Conservation (phyloP, 2,329 filamentous ascomycete genomes). For the Annulohypoxylon truncatum region DNA sequence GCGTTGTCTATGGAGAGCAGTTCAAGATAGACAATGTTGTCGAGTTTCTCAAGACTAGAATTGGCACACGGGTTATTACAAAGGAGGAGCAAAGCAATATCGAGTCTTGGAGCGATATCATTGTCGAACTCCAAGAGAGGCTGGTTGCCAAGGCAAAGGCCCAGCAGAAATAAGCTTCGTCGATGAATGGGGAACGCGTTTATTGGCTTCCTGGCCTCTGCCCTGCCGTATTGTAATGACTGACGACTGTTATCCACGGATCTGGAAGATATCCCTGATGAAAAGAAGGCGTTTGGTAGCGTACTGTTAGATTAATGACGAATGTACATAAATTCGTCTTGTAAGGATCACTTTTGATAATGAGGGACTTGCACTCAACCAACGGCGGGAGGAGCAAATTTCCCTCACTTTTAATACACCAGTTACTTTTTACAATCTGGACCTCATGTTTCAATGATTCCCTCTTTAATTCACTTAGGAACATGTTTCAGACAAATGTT, state of each 20-base stretch:
- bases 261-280: neutral
- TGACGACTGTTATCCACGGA: slow-evolving; percentile 25
- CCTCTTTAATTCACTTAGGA: neutral
- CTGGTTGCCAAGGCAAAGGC: slow-evolving; percentile 68
- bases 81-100: slow-evolving; percentile 50
- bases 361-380: neutral
- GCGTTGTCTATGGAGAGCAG: slow-evolving; percentile 80
- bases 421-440: neutral
- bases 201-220: neutral
- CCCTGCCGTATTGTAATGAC: slow-evolving; percentile 17
- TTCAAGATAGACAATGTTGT: slow-evolving; percentile 80
- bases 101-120: slow-evolving; percentile 64
- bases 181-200: neutral
- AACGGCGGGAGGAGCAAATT: neutral
- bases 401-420: neutral
- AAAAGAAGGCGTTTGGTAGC: slow-evolving; percentile 24
- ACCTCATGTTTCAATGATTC: neutral
- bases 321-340: slow-evolving; percentile 2
- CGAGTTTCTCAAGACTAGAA: slow-evolving; percentile 73
- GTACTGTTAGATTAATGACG: slow-evolving; percentile 14
- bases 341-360: neutral
- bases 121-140: slow-evolving; percentile 66
- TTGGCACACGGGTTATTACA: slow-evolving; percentile 55
- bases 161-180: neutral
- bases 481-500: neutral